These are phyloP conservation scores for Phoenix roebelenii DNA, from an alignment of 176 grass and related monocot species.

Conservation along the genomic window DNA sequence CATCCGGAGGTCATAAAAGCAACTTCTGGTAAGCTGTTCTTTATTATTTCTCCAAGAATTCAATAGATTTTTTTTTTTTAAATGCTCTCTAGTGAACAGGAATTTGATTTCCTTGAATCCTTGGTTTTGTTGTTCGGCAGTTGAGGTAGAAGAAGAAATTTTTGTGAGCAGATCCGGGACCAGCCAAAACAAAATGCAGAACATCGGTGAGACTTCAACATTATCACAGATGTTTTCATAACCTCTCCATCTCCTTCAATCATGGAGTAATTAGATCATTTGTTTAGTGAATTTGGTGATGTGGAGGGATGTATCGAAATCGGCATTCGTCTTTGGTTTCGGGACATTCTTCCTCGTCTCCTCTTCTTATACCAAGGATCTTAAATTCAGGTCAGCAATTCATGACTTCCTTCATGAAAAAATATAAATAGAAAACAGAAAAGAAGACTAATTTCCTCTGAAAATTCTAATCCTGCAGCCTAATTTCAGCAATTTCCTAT, in stretches of 20 bases:
- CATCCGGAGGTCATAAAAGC: too few species aligned
- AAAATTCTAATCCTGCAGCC: conserved; percentile 27
- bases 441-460: too few species aligned
- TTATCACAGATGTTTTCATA: too few species aligned
- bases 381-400: conserved; percentile 61
- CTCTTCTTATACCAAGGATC: conserved; percentile 70
- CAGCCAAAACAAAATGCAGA: conserved; percentile 58
- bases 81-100: too few species aligned
- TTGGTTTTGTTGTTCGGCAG: conserved; percentile 19
- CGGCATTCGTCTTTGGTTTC: conserved; percentile 79
- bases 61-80: too few species aligned
- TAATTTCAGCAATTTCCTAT: conserved; percentile 78
- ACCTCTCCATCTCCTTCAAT: not conserved
- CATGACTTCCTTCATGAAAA: too few species aligned
- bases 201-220: conserved; percentile 41
- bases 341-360: conserved; percentile 85
- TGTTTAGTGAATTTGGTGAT: conserved; percentile 84
- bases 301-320: conserved; percentile 93
- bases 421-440: too few species aligned
- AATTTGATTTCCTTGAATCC: not conserved
- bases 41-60: too few species aligned
- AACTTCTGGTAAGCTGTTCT: too few species aligned
- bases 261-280: not conserved
- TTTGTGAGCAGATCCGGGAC: conserved; percentile 18
- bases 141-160: conserved; percentile 48